Conservation (phyloP, 371 early-diverging fungal genomes). For the Mortierella polycephala region DNA sequence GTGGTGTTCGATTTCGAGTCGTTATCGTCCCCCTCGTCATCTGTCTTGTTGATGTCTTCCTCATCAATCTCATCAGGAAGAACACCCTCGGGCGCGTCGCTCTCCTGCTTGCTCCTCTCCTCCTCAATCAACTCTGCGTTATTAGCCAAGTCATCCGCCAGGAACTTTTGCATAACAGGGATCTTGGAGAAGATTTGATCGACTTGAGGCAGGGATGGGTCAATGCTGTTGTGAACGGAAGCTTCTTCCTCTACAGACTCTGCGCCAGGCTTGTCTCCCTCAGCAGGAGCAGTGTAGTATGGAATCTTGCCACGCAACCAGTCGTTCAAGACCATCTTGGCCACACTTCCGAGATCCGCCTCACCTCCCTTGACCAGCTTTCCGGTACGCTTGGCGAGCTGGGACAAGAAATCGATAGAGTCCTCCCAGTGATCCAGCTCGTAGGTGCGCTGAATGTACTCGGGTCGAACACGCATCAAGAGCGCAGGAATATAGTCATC, state of each 20-base stretch:
- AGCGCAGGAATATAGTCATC: slow-evolving; percentile 95
- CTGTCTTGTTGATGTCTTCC: slow-evolving; percentile 52
- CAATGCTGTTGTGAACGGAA: slow-evolving; percentile 15
- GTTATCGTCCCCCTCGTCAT: slow-evolving; percentile 52
- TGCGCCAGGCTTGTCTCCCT: slow-evolving; percentile 46
- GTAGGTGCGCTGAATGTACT: slow-evolving; percentile 93
- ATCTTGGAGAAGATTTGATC: slow-evolving; percentile 89
- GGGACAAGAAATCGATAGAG: slow-evolving; percentile 89
- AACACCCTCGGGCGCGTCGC: slow-evolving; percentile 51
- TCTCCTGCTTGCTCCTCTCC: slow-evolving; percentile 61
- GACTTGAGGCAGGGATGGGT: slow-evolving; percentile 60
- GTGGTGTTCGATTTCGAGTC: not conserved
- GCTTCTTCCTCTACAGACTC: slow-evolving; percentile 45
- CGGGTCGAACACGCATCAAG: slow-evolving; percentile 86
- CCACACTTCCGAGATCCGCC: slow-evolving; percentile 92
- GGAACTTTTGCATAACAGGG: slow-evolving; percentile 78
- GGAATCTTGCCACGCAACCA: slow-evolving; percentile 99
- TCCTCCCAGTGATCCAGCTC: slow-evolving; percentile 87
- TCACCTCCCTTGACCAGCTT: slow-evolving; percentile 98
- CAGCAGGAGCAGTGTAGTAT: slow-evolving; percentile 92
- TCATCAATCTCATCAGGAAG: slow-evolving; percentile 58
- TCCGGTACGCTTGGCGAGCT: slow-evolving; percentile 91
- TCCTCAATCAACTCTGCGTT: slow-evolving; percentile 65
- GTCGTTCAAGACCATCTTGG: slow-evolving; percentile 99
- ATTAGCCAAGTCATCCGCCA: slow-evolving; percentile 79